Base-by-base conservation (phyloP, 805 yeast genomes). In the Saccharomycopsis sp. region DNA sequence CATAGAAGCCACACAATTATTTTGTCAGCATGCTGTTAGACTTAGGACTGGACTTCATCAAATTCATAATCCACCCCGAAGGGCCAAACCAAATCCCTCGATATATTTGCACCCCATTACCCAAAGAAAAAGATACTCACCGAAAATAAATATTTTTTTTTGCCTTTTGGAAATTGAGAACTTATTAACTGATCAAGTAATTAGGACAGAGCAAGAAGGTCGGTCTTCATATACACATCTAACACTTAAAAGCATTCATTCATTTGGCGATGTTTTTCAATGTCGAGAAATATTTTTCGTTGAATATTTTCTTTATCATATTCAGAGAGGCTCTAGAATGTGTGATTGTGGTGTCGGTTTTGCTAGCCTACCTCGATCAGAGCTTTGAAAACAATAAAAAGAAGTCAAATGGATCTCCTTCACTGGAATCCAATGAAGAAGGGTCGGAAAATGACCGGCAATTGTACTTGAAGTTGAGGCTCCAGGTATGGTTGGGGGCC, bases 321-420 rank as follows among this genome's bases (percentile, higher is more conserved):
- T 86, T 93, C 72, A 86, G 98, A 78, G 99, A 93, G 76, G 78
- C 94, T 56, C 76, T 93, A 63, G 99, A 93, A 74, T 98, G 98
- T 20, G 85, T 91, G 56, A 81, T 93, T 64, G 87, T 93, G 63
- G 87, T 93, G 61, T 89, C 97, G 3, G 97, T 93, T 54, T 78
- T 93, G 63, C 78, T 93, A 58, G 94, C 98, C 35, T 93, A 92
- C 76, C 79, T 92, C 65, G 90, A 90, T 72, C 97, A 91, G 22
- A 57, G 58, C 53, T 53, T 50, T 38, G 52, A 55, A 35, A 12
- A 44, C 12, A 44, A 44, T 44, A 44, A 17, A 44, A 44, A 44
- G 12, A 44, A 19, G 22, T 19, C 19, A 17, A 8, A 44, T 17
- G 49, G 12, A 44, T 5, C 9, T 5, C 19, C 12, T 3, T 29